Evolutionary conservation across 345 rosid species (phyloP).

Genomic region (Trapa incisa): DNA sequence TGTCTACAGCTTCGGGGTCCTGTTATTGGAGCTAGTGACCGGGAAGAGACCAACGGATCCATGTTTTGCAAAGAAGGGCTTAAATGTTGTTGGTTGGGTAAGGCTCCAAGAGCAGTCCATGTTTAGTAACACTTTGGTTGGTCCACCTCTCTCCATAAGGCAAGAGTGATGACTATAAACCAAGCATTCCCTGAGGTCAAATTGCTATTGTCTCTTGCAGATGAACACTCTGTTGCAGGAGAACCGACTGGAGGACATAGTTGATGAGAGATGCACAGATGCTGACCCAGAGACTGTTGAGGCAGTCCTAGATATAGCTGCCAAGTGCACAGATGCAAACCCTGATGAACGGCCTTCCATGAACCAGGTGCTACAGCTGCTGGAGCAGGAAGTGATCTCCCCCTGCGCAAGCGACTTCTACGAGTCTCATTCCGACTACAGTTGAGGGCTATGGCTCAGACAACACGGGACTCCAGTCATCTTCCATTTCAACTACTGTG

Average conservation of each 20-base stretch:
- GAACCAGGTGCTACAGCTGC: constrained; percentile 80
- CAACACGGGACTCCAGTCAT: background rate
- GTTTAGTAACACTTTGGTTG: no score
- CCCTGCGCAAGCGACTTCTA: constrained; percentile 84
- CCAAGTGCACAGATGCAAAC: constrained; percentile 65
- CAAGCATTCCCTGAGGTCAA: background rate
- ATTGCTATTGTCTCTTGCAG: constrained; percentile 23
- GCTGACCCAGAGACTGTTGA: constrained; percentile 62
- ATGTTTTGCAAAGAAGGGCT: constrained; percentile 58
- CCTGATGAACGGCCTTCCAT: constrained; percentile 73
- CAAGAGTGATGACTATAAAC: background rate
- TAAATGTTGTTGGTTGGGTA: constrained; percentile 97
- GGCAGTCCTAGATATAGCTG: constrained; percentile 70
- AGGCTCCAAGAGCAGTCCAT: constrained; percentile 5
- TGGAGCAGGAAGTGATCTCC: constrained; percentile 87
- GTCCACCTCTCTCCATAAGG: no score
- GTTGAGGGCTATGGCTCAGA: constrained; percentile 9
- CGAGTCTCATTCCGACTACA: constrained; percentile 76
- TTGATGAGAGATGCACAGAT: constrained; percentile 52
- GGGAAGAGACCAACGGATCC: constrained; percentile 92
- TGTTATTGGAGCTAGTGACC: constrained; percentile 73
- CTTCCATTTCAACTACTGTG: background rate
- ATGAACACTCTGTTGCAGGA: constrained; percentile 73
- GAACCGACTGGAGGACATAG: constrained; percentile 55
- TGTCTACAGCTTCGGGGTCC: constrained; percentile 95